phyloP scores from a whole-genome alignment of 805 yeast species.

The Yamadazyma akitaensis region DNA sequence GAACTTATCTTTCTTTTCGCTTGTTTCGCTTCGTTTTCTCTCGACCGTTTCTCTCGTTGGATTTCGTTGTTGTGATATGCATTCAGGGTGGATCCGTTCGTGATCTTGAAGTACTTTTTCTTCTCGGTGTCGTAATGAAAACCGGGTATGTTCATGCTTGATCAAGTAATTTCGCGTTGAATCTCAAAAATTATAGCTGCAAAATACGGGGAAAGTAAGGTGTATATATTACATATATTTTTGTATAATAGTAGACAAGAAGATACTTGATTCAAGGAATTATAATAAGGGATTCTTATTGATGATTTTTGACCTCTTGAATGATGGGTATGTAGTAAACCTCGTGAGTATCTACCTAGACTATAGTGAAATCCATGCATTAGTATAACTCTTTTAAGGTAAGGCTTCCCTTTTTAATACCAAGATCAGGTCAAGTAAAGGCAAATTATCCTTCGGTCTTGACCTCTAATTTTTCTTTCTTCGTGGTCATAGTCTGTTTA shows the following conservation, averaged over 20 bases:
- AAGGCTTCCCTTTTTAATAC: too few relatives aligned
- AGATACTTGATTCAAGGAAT: neutral
- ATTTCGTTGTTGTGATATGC: slow-evolving; percentile 30
- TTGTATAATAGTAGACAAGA: neutral
- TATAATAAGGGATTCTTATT: neutral
- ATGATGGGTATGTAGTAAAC: too few relatives aligned
- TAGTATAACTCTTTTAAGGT: too few relatives aligned
- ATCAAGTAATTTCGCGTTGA: slow-evolving; percentile 4
- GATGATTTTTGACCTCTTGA: neutral
- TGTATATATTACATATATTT: neutral
- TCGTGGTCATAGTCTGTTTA: neutral
- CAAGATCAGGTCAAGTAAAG: too few relatives aligned
- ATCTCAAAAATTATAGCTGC: neutral
- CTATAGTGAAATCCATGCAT: too few relatives aligned
- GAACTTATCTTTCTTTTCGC: slow-evolving; percentile 2
- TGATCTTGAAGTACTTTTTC: slow-evolving; percentile 30
- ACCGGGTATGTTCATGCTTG: slow-evolving; percentile 28
- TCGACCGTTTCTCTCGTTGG: slow-evolving; percentile 20
- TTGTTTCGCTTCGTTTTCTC: slow-evolving; percentile 6
- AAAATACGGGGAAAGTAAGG: neutral
- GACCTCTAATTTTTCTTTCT: neutral
- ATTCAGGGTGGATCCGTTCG: slow-evolving; percentile 23
- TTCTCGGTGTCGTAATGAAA: slow-evolving; percentile 27
- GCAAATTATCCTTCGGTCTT: too few relatives aligned
- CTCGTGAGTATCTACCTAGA: too few relatives aligned